phyloP scores from a whole-genome alignment of 306 rosid genomes.

The Oemleria cerasiformis region DNA sequence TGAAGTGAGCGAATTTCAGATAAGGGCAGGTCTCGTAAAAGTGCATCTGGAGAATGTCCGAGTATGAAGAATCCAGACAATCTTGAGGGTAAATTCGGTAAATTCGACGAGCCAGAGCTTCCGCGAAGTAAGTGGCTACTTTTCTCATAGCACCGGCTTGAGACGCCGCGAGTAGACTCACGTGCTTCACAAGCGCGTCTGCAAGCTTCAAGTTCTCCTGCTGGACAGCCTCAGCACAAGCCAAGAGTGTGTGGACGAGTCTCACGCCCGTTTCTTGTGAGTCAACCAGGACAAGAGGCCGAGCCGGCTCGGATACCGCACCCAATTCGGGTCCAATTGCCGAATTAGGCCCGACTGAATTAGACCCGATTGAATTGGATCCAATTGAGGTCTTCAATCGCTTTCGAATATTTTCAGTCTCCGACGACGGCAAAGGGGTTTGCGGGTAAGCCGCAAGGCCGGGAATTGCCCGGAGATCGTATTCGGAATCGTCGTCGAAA shows the following conservation, averaged over 20 bases:
- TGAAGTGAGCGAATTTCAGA: constrained; percentile 89
- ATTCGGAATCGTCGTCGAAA: constrained; percentile 67
- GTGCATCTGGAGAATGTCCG: constrained; percentile 70
- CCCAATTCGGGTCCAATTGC: too few species aligned
- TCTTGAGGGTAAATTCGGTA: constrained; percentile 50
- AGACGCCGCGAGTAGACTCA: constrained; percentile 49
- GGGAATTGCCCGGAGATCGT: constrained; percentile 77
- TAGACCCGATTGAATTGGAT: constrained; percentile 4
- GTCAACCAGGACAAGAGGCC: constrained; percentile 63
- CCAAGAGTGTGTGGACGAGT: constrained; percentile 77
- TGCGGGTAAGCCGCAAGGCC: constrained; percentile 70
- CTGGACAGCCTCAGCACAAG: constrained; percentile 78
- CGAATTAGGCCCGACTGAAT: too few species aligned
- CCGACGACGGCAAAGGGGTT: not conserved
- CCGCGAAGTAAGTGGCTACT: constrained; percentile 68
- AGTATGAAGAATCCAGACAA: constrained; percentile 36
- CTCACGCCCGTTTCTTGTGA: constrained; percentile 71
- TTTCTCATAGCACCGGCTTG: constrained; percentile 79
- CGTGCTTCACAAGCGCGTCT: constrained; percentile 57
- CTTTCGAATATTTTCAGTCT: constrained; percentile 22
- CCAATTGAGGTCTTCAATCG: constrained; percentile 40
- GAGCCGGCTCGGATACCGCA: constrained; percentile 9
- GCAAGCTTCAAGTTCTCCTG: constrained; percentile 57
- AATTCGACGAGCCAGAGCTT: constrained; percentile 58
- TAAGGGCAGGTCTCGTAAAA: constrained; percentile 78